phyloP scores from a whole-genome alignment of 2,329 filamentous ascomycete species.

The Cordyceps cicadae region DNA sequence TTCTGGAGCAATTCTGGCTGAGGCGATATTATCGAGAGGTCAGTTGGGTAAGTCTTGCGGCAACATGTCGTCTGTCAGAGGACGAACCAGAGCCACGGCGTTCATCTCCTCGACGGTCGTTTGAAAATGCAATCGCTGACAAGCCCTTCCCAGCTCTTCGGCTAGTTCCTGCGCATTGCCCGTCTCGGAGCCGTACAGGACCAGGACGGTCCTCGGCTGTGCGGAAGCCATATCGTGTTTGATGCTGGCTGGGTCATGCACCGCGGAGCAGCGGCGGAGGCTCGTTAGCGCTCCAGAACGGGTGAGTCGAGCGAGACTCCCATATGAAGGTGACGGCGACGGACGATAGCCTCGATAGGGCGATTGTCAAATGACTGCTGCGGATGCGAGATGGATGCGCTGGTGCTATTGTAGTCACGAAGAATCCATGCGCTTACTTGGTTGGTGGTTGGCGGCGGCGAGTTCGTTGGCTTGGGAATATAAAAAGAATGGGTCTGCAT shows the following conservation, averaged over 20 bases:
- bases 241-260: not conserved
- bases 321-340: not conserved
- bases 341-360: not conserved
- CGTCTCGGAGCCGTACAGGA: conserved; percentile 92
- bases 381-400: not conserved
- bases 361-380: not conserved
- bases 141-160: conserved; percentile 67
- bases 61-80: not conserved
- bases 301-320: not conserved
- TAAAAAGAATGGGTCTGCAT: conserved; percentile 8
- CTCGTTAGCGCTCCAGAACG: not conserved
- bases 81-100: conserved; percentile 61
- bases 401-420: not conserved
- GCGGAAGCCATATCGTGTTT: conserved; percentile 12
- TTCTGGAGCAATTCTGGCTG: conserved; percentile 44
- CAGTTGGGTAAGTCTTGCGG: not conserved
- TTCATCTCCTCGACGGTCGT: conserved; percentile 73
- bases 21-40: not conserved
- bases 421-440: not conserved
- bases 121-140: conserved; percentile 70
- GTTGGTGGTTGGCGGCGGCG: not conserved
- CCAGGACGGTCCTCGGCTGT: conserved; percentile 41
- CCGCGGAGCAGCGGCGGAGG: not conserved
- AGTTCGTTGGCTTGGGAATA: not conserved
- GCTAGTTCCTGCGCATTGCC: conserved; percentile 90